Percentiles rank a stretch among this genome's conserved stretches.
These are phyloP conservation scores for Eucalyptus caleyi DNA, from an alignment of 345 rosid genomes.

Conservation along the genomic window DNA sequence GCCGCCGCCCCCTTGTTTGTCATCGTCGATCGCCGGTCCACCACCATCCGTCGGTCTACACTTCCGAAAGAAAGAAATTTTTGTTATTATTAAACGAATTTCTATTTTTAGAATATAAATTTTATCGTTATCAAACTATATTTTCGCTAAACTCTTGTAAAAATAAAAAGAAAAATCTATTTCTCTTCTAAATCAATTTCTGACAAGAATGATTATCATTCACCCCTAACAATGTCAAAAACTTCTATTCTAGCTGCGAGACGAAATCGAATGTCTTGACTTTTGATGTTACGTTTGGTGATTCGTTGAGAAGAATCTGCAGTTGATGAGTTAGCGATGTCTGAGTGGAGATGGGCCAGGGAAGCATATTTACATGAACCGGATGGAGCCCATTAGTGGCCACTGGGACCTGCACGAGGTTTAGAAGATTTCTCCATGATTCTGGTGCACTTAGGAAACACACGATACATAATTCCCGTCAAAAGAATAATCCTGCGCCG, in stretches of 20 bases:
- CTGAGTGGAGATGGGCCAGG: neutral
- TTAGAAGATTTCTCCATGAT: neutral
- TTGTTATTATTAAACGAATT: accelerated
- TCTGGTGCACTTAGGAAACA: neutral
- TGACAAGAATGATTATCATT: accelerated
- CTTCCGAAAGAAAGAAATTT: accelerated
- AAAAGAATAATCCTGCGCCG: no score
- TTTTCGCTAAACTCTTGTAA: no score
- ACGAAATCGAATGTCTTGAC: neutral
- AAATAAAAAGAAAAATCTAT: no score
- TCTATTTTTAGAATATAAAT: no score
- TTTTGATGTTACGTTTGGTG: neutral
- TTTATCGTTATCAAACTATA: no score
- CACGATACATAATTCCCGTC: no score
- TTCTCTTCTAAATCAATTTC: no score
- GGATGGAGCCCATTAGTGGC: neutral
- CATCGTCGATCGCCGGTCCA: accelerated
- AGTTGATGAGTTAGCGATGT: neutral
- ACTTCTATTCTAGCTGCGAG: neutral
- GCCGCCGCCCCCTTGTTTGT: accelerated
- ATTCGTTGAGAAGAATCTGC: neutral
- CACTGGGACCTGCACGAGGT: neutral
- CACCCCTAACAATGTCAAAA: neutral
- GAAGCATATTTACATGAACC: neutral
- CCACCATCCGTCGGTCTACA: accelerated